These are phyloP conservation scores for Ceratocystis alfenasii DNA, from an alignment of 2,329 filamentous ascomycete genomes.

Conservation along the genomic window DNA sequence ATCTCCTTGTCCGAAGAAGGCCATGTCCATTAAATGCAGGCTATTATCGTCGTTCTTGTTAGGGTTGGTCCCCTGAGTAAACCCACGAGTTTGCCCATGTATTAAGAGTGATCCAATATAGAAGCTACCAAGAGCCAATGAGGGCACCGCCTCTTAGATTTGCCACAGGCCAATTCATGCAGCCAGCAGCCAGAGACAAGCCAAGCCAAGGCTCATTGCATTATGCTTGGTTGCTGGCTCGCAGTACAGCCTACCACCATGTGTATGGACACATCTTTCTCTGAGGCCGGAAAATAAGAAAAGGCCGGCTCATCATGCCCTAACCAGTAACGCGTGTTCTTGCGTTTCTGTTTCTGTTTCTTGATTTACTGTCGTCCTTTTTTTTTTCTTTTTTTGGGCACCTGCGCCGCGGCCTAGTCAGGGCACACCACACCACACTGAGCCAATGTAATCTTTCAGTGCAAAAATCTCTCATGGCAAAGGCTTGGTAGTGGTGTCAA, in stretches of 20 bases:
- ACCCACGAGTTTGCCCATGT: not conserved
- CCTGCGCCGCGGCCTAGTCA: not conserved
- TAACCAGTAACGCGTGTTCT: conserved; percentile 2
- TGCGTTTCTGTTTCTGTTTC: conserved; percentile 6
- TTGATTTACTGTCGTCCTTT: not conserved
- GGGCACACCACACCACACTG: not conserved
- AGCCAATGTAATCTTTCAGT: no score
- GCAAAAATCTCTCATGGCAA: not conserved
- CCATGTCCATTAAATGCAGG: not conserved
- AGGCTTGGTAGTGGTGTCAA: not conserved
- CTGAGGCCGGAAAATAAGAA: not conserved
- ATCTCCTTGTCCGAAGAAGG: not conserved
- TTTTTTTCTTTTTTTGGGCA: not conserved
- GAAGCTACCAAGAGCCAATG: not conserved
- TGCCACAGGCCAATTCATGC: not conserved
- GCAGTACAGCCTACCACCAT: not conserved
- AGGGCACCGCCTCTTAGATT: not conserved
- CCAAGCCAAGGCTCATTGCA: not conserved
- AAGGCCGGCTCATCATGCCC: not conserved
- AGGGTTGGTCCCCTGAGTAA: not conserved
- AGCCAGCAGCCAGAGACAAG: not conserved
- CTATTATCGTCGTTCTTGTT: not conserved
- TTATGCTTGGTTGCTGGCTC: not conserved
- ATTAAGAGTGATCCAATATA: not conserved
- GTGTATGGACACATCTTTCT: not conserved